phyloP scores from a whole-genome alignment of 306 rosid genomes.

The Medicago ruthenica region DNA sequence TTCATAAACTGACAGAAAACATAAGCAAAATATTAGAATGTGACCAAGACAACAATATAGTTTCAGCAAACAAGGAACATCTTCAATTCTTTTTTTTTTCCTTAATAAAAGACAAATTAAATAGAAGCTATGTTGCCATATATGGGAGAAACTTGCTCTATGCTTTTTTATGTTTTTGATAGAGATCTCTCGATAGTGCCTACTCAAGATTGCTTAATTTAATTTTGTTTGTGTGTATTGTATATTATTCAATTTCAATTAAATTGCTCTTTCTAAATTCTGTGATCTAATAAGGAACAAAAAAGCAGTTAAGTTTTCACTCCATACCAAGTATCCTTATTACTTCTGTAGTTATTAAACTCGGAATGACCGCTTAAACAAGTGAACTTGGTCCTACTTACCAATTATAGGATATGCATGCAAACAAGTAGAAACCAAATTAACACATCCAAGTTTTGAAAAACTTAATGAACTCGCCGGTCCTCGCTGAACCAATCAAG shows the following conservation, averaged over 20 bases:
- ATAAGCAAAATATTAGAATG: not conserved
- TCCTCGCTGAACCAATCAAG: not conserved
- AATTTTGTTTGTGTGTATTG: not conserved
- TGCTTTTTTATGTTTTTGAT: not conserved
- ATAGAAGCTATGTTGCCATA: not conserved
- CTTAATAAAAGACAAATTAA: not conserved
- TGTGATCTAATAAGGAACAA: not conserved
- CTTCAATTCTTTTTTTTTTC: not conserved
- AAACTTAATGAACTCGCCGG: not conserved
- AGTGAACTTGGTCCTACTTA: constrained; percentile 9
- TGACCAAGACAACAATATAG: not conserved
- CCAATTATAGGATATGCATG: not conserved
- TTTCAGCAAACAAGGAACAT: not conserved
- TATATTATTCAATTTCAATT: not conserved
- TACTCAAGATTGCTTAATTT: constrained; percentile 1
- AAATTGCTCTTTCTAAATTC: not conserved
- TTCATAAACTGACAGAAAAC: not conserved
- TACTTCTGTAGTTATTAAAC: constrained; percentile 1
- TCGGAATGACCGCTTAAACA: not conserved
- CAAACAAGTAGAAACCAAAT: not conserved
- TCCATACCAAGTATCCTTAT: constrained; percentile 10
- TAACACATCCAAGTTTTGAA: constrained; percentile 2
- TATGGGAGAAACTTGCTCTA: not conserved
- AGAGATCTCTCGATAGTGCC: constrained; percentile 1
- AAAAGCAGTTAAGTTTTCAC: not conserved